Evolutionary conservation across 2,329 filamentous ascomycete genomes (phyloP), one percentile per base, ranked within the genome.

Genomic region (Leptographium wingfieldii): DNA sequence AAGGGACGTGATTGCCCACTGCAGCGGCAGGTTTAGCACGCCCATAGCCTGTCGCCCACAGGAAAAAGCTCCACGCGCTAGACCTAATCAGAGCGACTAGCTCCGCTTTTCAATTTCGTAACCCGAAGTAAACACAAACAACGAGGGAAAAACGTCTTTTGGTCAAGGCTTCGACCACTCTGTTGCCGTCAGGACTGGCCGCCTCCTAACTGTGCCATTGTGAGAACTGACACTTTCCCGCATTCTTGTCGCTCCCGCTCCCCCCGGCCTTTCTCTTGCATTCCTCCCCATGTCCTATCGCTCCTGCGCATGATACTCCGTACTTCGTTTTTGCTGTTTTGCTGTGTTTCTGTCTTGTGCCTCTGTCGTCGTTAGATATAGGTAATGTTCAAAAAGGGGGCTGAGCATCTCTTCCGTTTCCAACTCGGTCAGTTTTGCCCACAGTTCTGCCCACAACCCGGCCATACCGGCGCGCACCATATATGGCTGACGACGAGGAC

Each of bases 41-140:
- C 49, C 43, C 43, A 22, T 22, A 46, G 43, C 43, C 43, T 46
- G 43, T 52, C 27, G 6, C 25, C 25, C 51, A 54, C 19, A 19
- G 35, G 22, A 25, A 7, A 55, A 22, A 38, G 49, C 49, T 55
- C 31, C 40, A 48, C 4, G 22, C 55, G 38, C 55, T 56, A 56
- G 27, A 5, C 55, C 40, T 5, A 16, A 56, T 56, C 19, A 7
- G 27, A 31, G 10, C 5, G 40, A 4, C 12, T 14, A 56, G 55
- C 55, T 43, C 55, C 55, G 55, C 55, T 56, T 56, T 48, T 33
- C 55, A 56, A 49, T 56, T 56, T 56, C 40, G 43, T 29, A 33
- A 40, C 40, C 33, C 27, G 31, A 56, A 56, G 55, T 56, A 56
- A 56, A 56, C 55, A 56, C 55, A 56, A 43, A 56, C 22, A 56